Evolutionary conservation across 306 rosid species (phyloP).

Genomic region (Medicago arabica): DNA sequence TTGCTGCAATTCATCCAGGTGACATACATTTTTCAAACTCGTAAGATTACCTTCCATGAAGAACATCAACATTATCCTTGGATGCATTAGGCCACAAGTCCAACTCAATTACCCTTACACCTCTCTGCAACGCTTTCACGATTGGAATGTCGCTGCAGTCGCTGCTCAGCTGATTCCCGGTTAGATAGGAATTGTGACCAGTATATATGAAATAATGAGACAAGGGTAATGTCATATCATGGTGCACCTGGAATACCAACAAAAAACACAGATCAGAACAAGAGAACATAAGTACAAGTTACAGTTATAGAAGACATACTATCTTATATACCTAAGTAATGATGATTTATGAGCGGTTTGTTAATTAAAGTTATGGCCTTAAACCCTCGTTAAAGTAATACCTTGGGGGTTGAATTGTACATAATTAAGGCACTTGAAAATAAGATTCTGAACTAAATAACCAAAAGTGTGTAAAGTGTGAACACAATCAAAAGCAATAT

Average conservation of each 20-base stretch:
- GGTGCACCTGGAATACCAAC: conserved; percentile 67
- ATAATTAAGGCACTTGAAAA: conserved; percentile 14
- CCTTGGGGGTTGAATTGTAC: too few relatives aligned
- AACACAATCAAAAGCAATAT: not conserved
- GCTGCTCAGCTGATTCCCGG: conserved; percentile 98
- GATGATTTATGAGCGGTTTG: too few relatives aligned
- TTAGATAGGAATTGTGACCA: conserved; percentile 93
- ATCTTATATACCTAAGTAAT: too few relatives aligned
- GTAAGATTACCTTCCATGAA: conserved; percentile 82
- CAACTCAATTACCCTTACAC: conserved; percentile 94
- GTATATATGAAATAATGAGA: conserved; percentile 95
- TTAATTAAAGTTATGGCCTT: too few relatives aligned
- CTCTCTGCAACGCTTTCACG: conserved; percentile 69
- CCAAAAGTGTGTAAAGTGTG: not conserved
- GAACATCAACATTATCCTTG: conserved; percentile 81
- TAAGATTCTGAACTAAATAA: conserved; percentile 33
- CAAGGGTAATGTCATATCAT: conserved; percentile 86
- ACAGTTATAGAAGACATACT: not conserved
- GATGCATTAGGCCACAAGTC: conserved; percentile 95
- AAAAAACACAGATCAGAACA: conserved; percentile 41
- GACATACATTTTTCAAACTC: not conserved
- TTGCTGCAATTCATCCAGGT: too few relatives aligned
- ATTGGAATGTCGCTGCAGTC: conserved; percentile 95
- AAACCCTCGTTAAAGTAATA: too few relatives aligned
- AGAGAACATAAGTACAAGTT: conserved; percentile 22